Base-by-base conservation (phyloP, 1,284 basidiomycete genomes). In the Ganoderma multipileum region DNA sequence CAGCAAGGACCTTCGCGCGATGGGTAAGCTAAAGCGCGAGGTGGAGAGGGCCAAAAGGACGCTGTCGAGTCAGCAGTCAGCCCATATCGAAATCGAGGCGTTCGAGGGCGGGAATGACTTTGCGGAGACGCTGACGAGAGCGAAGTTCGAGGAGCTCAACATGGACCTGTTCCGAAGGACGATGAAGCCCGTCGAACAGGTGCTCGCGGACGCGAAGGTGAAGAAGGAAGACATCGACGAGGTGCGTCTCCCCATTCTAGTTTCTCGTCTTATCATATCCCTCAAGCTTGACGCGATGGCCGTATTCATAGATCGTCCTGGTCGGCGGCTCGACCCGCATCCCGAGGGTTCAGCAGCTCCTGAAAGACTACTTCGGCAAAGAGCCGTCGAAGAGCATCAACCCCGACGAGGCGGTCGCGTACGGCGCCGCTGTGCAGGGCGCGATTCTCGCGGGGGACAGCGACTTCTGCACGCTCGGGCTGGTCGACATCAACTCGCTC, bases 121-220 rank as follows among this genome's bases (percentile, higher is more conserved):
- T 79, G 95, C 95, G 50, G 97, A 98, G 87, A 95, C 95, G 18
- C 89, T 99, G 52, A 99, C 97, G 69, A 91, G 97, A 71, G 96
- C 97, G 85, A 99, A 98, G 85, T 99, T 99, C 79, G 97, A 99
- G 83, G 97, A 99, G 83, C 87, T 99, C 76, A 98, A 98, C 91
- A 93, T 97, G 86, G 97, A 99, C 78, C 90, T 99, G 62, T 99
- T 99, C 94, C 89, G 96, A 79, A 97, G 96, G 90, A 99, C 97
- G 58, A 96, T 99, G 95, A 97, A 96, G 88, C 97, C 97, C 73
- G 97, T 99, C 73, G 96, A 98, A 84, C 96, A 98, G 83, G 97
- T 99, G 41, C 87, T 99, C 78, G 98, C 98, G 90, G 97, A 99
- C 79, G 93, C 97, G 72, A 92, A 92, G 76, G 91, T 99, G 79